phyloP scores from a whole-genome alignment of 768 basidiomycete species.

The Tulasnella calospora region DNA sequence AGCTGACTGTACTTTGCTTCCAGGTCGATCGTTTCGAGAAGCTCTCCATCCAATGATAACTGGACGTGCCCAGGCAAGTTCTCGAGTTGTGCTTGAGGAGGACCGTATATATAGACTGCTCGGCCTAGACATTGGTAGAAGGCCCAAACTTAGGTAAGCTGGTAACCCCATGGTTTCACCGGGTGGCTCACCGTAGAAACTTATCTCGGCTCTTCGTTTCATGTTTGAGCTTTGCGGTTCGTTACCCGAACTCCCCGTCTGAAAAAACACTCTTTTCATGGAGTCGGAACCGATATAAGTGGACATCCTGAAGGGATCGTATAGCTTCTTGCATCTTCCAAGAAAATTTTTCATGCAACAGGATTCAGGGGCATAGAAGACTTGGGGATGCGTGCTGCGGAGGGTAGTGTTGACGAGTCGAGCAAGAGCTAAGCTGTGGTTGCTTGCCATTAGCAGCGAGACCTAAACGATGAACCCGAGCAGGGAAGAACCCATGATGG shows the following conservation, averaged over 20 bases:
- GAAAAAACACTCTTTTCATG: background rate
- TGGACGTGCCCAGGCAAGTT: background rate
- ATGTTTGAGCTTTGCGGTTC: background rate
- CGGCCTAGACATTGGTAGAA: background rate
- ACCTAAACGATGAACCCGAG: background rate
- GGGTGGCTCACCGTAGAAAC: background rate
- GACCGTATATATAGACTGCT: background rate
- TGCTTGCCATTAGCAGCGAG: background rate
- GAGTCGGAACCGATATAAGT: background rate
- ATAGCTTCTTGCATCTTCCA: background rate
- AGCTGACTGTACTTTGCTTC: background rate
- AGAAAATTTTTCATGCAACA: background rate
- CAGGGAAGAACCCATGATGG: background rate
- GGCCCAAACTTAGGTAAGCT: no score
- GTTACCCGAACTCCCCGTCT: background rate
- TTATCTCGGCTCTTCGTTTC: background rate
- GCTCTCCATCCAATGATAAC: background rate
- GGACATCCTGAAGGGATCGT: background rate
- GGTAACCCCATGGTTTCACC: no score
- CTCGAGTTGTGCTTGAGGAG: background rate
- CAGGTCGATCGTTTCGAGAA: background rate
- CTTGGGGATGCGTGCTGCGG: background rate
- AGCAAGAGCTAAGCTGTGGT: background rate
- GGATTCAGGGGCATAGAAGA: background rate
- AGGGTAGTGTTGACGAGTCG: constrained; percentile 4